Evolutionary conservation across 208 protist species (phyloP).

Genomic region (Zelonia costaricensis): DNA sequence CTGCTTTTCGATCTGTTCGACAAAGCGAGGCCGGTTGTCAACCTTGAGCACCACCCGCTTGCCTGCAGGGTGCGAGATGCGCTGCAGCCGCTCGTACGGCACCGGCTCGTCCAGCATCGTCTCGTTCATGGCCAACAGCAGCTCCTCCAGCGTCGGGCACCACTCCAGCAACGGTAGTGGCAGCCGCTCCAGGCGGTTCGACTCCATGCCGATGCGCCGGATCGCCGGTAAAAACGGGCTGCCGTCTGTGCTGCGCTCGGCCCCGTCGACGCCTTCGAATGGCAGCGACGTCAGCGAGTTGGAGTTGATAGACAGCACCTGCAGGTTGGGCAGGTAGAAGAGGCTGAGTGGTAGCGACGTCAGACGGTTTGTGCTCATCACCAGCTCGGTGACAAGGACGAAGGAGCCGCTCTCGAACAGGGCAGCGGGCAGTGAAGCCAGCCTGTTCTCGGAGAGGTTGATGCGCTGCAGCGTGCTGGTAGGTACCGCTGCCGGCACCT

Average conservation of each 20-base stretch:
- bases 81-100: conserved; percentile 30
- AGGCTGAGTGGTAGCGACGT: conserved; percentile 52
- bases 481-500: conserved; percentile 41
- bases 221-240: conserved; percentile 49
- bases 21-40: conserved; percentile 76
- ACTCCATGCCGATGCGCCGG: conserved; percentile 62
- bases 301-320: conserved; percentile 73
- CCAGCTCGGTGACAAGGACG: conserved; percentile 40
- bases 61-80: not conserved
- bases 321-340: conserved; percentile 59
- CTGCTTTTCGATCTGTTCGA: conserved; percentile 59
- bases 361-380: conserved; percentile 73
- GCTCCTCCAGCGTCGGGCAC: conserved; percentile 52
- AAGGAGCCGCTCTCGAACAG: conserved; percentile 53
- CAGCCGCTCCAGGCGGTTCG: conserved; percentile 61
- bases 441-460: conserved; percentile 60
- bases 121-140: conserved; percentile 73
- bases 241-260: conserved; percentile 2
- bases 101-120: conserved; percentile 57
- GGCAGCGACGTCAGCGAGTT: conserved; percentile 54
- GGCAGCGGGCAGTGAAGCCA: conserved; percentile 36
- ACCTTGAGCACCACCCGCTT: conserved; percentile 45
- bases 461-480: conserved; percentile 42
- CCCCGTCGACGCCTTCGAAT: conserved; percentile 10
- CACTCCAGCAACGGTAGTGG: conserved; percentile 65